Percentiles rank a stretch among this genome's conserved stretches.
Conservation (phyloP, 2,329 filamentous ascomycete species). For the Tolypocladium pustulatum region DNA sequence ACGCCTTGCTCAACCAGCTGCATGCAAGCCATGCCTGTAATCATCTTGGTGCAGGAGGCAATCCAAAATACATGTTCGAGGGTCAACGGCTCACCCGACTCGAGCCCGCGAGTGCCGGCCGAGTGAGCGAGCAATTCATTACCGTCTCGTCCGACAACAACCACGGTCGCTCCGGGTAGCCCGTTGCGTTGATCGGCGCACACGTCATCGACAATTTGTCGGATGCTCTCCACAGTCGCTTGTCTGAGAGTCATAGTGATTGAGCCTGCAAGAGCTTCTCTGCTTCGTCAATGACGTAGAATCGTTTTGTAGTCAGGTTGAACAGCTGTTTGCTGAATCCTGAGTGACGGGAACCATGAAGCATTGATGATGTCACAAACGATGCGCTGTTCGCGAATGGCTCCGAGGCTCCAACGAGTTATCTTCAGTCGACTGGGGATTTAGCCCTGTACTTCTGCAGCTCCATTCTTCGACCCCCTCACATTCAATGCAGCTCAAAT, state of each 20-base stretch:
- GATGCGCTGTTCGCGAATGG: not conserved
- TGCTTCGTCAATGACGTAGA: not conserved
- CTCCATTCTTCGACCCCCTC: not conserved
- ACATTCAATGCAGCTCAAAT: not conserved
- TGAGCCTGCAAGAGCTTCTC: not conserved
- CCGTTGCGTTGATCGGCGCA: constrained; percentile 21
- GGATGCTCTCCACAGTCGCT: not conserved
- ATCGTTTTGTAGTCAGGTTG: not conserved
- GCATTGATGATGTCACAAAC: no score
- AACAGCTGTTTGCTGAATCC: not conserved
- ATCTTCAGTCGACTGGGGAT: not conserved
- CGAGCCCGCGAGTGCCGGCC: constrained; percentile 33
- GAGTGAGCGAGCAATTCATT: constrained; percentile 36
- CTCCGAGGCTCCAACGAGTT: not conserved
- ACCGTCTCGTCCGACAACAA: constrained; percentile 36
- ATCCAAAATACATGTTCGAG: constrained; percentile 52
- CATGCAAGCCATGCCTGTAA: constrained; percentile 42
- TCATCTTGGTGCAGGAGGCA: constrained; percentile 47
- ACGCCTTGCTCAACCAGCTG: constrained; percentile 44
- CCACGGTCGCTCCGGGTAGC: constrained; percentile 33
- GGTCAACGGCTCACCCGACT: constrained; percentile 39
- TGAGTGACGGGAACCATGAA: not conserved
- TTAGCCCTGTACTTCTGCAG: not conserved
- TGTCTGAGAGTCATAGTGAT: not conserved
- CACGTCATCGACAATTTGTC: constrained; percentile 22